Evolutionary conservation across 495 filamentous ascomycete species (phyloP), one percentile per base, ranked within the genome.

Genomic region (Symbiotaphrina buchneri): DNA sequence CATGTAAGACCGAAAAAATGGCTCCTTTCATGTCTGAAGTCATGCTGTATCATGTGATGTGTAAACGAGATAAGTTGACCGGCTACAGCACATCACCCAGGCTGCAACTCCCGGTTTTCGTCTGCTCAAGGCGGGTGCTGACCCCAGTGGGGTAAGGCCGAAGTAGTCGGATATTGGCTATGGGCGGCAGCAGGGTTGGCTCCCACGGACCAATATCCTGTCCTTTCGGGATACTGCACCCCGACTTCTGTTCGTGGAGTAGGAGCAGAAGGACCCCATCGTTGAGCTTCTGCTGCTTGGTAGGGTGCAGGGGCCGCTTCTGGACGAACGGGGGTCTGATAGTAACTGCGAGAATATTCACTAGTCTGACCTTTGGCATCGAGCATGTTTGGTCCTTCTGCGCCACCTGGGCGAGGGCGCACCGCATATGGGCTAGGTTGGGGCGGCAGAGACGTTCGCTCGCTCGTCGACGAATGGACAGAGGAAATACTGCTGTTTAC

Each of bases 101-200:
- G n/a, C n/a, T n/a, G n/a, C n/a, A n/a, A n/a, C n/a, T n/a, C n/a
- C n/a, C n/a, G n/a, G n/a, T n/a, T n/a, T n/a, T n/a, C n/a, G n/a
- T n/a, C n/a, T n/a, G n/a, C n/a, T n/a, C n/a, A n/a, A n/a, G n/a
- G n/a, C n/a, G n/a, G n/a, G n/a, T n/a, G n/a, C n/a, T 32, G 32
- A 13, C 20, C 28, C 32, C 32, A 34, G 24, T 34, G 25, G 10
- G 20, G 32, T 17, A 34, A 19, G 17, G 32, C 16, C 13, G 32
- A 27, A 11, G 32, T 21, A 4, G 19, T 16, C 4, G 32, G 21
- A 13, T 34, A 34, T 7, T 26, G 32, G 8, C 2, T 18, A 27
- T 34, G 32, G 8, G 19, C 26, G 17, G 3, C 11, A 13, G 5
- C 26, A 1, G 14, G 7, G 28, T 18, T 28, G 6, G 22, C 32